Evolutionary conservation across 2,329 filamentous ascomycete species (phyloP), one percentile per base, ranked within the genome.

Genomic region (Sordariomycetes sp.): DNA sequence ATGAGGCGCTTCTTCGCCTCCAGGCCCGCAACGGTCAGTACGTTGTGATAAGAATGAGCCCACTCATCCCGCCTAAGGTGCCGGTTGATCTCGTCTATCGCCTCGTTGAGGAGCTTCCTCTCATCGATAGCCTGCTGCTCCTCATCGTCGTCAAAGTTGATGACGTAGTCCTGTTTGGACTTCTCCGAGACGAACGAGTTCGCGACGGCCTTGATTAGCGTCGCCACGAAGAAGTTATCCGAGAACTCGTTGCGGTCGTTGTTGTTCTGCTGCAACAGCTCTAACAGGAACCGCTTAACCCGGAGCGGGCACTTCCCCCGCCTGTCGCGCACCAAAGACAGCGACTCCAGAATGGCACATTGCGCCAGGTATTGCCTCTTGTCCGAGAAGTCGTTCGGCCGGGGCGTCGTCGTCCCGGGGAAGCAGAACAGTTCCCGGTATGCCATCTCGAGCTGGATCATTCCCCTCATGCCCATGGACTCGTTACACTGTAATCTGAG

Each of bases 251-350:
- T 99, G 60, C 88, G 86, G 2, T 87, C 85, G 66, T 99, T 99
- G 70, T 99, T 91, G 66, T 99, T 99, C 73, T 90, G 92, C 54
- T 88, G 86, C 36, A 99, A 76, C 66, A 95, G 88, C 63, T 96
- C 90, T 24, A 95, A 80, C 53, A 99, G 81, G 68, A 96, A 95
- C 45, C 82, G 80, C 58, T 91, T 88, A 5, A 90, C 90, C 56
- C 85, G 77, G 65, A 86, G 76, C 0, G 92, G 91, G 57, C 90
- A 91, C 64, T 83, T 86, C 42, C 90, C 88, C 5, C 66, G 71
- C 45, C 76, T 75, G 64, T 92, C 86, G 55, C 90, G 84, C 53
- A 97, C 82, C 61, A 82, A 80, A 2, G 90, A 82, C 61, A 99
- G 86, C 7, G 91, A 87, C 62, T 82, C 80, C 0, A 90, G 85